These are phyloP conservation scores for Monosporascus sp. DNA, from an alignment of 2,329 filamentous ascomycete genomes.

Conservation along the genomic window DNA sequence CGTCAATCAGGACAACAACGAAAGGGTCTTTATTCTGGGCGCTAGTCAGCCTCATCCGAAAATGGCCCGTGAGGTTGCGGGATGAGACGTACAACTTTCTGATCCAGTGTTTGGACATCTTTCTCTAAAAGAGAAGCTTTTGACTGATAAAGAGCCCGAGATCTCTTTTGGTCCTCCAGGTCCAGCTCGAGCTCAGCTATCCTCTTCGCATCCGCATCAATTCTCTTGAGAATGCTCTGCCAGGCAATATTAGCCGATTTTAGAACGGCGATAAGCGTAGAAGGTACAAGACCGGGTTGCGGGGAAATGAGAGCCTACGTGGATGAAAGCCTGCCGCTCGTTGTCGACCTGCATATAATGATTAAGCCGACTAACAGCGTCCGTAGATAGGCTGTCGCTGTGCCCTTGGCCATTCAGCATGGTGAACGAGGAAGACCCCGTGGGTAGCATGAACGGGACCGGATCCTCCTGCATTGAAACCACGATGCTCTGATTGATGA, in stretches of 20 bases:
- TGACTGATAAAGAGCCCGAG: slow-evolving; percentile 20
- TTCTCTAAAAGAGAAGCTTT: slow-evolving; percentile 15
- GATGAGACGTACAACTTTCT: slow-evolving; percentile 20
- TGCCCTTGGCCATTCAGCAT: slow-evolving; percentile 19
- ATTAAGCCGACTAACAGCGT: slow-evolving; percentile 17
- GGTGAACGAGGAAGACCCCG: background rate
- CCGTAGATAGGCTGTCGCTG: slow-evolving; percentile 8
- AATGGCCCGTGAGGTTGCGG: background rate
- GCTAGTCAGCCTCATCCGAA: slow-evolving; percentile 6
- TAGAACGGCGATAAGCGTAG: background rate
- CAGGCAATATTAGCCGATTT: slow-evolving; percentile 8
- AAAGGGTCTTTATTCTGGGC: slow-evolving; percentile 25
- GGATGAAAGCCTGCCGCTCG: slow-evolving; percentile 23
- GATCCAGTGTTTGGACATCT: slow-evolving; percentile 12
- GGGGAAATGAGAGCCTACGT: slow-evolving; percentile 12
- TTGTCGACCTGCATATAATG: slow-evolving; percentile 22
- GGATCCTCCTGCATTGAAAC: background rate
- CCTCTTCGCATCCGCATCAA: slow-evolving; percentile 17
- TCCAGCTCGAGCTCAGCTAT: slow-evolving; percentile 24
- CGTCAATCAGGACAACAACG: slow-evolving; percentile 29
- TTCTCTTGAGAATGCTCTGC: slow-evolving; percentile 22
- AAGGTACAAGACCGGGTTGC: background rate
- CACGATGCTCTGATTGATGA: background rate
- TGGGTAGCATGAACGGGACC: background rate
- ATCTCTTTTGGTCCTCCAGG: slow-evolving; percentile 23